Base-by-base conservation (phyloP, 257 asterid species). In the Anisodus acutangulus region DNA sequence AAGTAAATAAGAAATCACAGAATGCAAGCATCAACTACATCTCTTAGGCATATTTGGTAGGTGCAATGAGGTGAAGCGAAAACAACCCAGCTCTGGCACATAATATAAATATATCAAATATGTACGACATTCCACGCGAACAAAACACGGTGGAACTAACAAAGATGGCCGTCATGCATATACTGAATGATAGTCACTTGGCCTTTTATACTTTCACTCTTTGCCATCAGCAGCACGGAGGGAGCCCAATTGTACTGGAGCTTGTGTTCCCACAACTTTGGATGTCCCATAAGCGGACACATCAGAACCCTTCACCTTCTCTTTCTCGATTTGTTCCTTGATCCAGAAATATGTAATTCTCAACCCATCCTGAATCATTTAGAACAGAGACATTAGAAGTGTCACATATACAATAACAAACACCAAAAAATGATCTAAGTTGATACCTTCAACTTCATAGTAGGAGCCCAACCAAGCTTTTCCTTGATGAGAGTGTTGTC, bases 401-500 rank as follows among this genome's bases (percentile, higher is more conserved):
- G 12, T 49, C 13, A 19, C 59, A 3, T 13, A 6, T 17, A 16
- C 26, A 26, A 49, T 67, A 45, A 76, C 26, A 53, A 51, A 51
- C 15, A 2, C 63, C 63, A 76, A 13, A 26, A 71, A 2, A 71
- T 71, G 80, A 19, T 72, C 19, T 47, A 47, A 10, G 60, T 19
- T 60, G 47, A 63, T 86, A 94, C 98, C 97, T 92, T 95, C 11
- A 95, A 93, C 87, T 80, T 95, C 98, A 95, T 95, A 5, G 93
- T 85, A 67, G 98, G 98, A 55, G 97, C 97, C 97, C 97, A 95
- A 7, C 98, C 98, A 49, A 95, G 98, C 93, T 91, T 93, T 89
- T 95, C 98, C 83, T 92, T 93, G 8, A 95, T 93, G 35, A 95
- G 92, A 66, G 93, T 93, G 84, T 95, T 95, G 90, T 95, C 97